phyloP scores from a whole-genome alignment of 2,329 filamentous ascomycete genomes.

The Diaporthe sp. region DNA sequence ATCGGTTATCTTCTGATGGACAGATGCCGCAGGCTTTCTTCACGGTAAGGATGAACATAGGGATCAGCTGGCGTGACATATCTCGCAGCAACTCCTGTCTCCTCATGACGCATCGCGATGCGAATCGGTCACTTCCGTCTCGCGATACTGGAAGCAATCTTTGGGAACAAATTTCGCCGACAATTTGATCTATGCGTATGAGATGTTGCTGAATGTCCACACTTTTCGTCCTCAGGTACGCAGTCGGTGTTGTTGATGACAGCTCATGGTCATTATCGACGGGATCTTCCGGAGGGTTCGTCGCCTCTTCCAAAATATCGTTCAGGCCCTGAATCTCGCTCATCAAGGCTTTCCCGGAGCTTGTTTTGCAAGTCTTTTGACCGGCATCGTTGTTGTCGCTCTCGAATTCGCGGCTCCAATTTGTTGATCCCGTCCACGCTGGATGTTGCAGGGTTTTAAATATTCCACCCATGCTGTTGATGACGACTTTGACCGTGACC shows the following conservation, averaged over 20 bases:
- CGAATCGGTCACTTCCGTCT: background rate
- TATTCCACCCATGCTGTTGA: slow-evolving; percentile 36
- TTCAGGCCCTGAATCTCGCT: slow-evolving; percentile 8
- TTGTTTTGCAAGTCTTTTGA: slow-evolving; percentile 5
- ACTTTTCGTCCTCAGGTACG: slow-evolving; percentile 19
- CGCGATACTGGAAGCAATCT: background rate
- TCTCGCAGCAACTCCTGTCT: slow-evolving; percentile 22
- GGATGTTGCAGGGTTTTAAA: slow-evolving; percentile 30
- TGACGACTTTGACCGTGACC: background rate
- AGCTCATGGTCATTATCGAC: background rate
- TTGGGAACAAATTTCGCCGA: slow-evolving; percentile 30
- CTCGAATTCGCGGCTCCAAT: background rate
- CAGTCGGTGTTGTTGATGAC: background rate
- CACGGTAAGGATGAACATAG: slow-evolving; percentile 37
- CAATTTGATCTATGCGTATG: background rate
- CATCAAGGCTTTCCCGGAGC: slow-evolving; percentile 14
- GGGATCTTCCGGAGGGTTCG: background rate
- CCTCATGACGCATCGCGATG: background rate
- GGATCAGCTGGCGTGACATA: slow-evolving; percentile 34
- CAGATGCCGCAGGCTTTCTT: slow-evolving; percentile 21
- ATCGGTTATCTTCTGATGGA: slow-evolving; percentile 1
- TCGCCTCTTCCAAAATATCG: slow-evolving; percentile 4
- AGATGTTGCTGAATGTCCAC: slow-evolving; percentile 7
- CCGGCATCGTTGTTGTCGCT: background rate
- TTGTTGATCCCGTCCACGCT: slow-evolving; percentile 33